A percentile compares a stretch with the other conserved stretches of the same genome.
phyloP scores from a whole-genome alignment of 257 asterid species.

The Perilla frutescens region DNA sequence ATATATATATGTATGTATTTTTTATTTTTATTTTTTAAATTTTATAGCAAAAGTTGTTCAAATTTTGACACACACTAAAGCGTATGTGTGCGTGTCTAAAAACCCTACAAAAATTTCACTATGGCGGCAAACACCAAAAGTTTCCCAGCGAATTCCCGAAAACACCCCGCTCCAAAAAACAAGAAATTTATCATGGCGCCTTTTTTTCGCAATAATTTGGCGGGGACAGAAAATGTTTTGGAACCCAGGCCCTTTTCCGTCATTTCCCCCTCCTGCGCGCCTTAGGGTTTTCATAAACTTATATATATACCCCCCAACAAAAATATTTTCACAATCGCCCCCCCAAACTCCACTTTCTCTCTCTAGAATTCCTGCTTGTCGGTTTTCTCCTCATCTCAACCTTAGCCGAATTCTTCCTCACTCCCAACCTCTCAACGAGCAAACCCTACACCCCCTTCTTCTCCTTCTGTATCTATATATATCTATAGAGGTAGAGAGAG shows the following conservation, averaged over 20 bases:
- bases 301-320: slow-evolving; percentile 50
- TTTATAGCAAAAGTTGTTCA: neutral
- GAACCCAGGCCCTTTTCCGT: slow-evolving; percentile 44
- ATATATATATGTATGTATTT: too few relatives aligned
- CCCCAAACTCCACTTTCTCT: slow-evolving; percentile 34
- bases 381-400: slow-evolving; percentile 40
- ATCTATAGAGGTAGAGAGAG: slow-evolving; percentile 12
- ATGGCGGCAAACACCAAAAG: slow-evolving; percentile 65
- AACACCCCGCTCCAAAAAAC: slow-evolving; percentile 28
- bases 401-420: slow-evolving; percentile 32
- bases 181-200: slow-evolving; percentile 40
- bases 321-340: slow-evolving; percentile 56
- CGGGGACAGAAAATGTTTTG: slow-evolving; percentile 40
- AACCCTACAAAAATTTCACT: slow-evolving; percentile 16
- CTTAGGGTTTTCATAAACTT: slow-evolving; percentile 78
- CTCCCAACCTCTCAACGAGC: slow-evolving; percentile 35
- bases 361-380: slow-evolving; percentile 36
- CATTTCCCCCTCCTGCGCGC: slow-evolving; percentile 54
- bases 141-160: slow-evolving; percentile 35
- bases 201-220: slow-evolving; percentile 40
- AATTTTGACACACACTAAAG: slow-evolving; percentile 30
- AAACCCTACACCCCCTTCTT: slow-evolving; percentile 24
- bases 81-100: slow-evolving; percentile 23
- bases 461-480: neutral
- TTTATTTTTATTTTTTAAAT: too few relatives aligned